Evolutionary conservation across 176 grass and related monocot species (phyloP), one percentile per base, ranked within the genome.

Genomic region (Echinochloa phyllopogon): DNA sequence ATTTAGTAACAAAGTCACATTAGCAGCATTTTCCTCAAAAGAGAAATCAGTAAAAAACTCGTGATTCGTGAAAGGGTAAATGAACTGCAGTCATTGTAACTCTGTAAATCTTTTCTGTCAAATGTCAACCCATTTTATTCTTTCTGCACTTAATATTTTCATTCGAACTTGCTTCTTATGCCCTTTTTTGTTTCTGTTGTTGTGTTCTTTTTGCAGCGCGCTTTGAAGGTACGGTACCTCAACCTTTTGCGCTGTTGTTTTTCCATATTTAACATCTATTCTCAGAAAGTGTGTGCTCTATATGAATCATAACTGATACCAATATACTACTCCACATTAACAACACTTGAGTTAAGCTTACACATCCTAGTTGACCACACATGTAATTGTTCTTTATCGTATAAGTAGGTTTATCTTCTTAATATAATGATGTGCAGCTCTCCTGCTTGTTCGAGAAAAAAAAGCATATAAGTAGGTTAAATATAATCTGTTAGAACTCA

Each of bases 141-240:
- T 82, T 65, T 65, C 13, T 82, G 36, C 6, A 69, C 50, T 81
- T 17, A 37, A 66, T 65, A 64, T 61, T 14, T 65, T 64, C 5
- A 63, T 9, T 69, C 14, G 33, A 77, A 47, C 36, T 71, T 80
- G 40, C 63, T 85, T 84, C 59, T 85, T 58, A 86, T 69, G 56
- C 88, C 41, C 24, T 77, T 84, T 79, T 84, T 17, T 83, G 38
- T 70, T 79, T 91, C 44, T 73, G 18, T 60, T 88, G 37, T 80
- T 82, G 79, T 49, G 63, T 78, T 71, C 38, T 44, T 85, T 92
- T 86, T 86, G 80, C 93, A 98, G 96, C 73, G 74, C 7, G 87
- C 96, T 86, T 82, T 98, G 87, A 95, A 95, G 96, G 96, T 98
- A 92, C n/a, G 49, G 15, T 47, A 81, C 80, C 20, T 65, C 87